A percentile compares a stretch with the other conserved stretches of the same genome.
Evolutionary conservation across 2,329 filamentous ascomycete genomes (phyloP).

Genomic region (Colletotrichum zoysiae): DNA sequence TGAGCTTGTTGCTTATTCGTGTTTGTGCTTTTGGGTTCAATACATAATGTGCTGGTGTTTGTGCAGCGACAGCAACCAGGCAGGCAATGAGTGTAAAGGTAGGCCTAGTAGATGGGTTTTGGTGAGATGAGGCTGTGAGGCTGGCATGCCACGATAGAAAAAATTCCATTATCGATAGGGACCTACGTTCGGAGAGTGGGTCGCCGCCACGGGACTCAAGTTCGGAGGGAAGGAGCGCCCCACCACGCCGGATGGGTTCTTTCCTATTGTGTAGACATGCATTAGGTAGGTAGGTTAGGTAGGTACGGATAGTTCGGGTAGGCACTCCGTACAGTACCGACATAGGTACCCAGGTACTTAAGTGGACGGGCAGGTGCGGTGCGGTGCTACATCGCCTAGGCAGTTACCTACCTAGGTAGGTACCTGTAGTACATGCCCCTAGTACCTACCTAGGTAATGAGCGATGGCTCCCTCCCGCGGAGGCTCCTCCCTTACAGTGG

Average conservation of each 20-base stretch:
- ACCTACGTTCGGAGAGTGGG: neutral
- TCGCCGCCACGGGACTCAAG: neutral
- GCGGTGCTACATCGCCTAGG: neutral
- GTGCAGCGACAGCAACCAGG: neutral
- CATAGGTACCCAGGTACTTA: too few species aligned
- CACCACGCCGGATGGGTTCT: neutral
- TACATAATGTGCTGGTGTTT: slow-evolving; percentile 5
- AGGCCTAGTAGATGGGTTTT: neutral
- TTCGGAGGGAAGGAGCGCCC: slow-evolving; percentile 5
- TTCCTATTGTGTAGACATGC: neutral
- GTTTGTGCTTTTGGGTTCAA: slow-evolving; percentile 11
- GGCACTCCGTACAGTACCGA: too few species aligned
- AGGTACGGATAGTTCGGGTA: neutral
- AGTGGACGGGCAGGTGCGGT: too few species aligned
- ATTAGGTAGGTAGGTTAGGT: neutral
- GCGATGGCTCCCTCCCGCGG: neutral
- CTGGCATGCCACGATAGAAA: slow-evolving; percentile 22
- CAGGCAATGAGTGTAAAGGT: neutral
- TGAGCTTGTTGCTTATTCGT: slow-evolving; percentile 11
- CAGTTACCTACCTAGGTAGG: too few species aligned
- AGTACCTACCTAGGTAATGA: too few species aligned
- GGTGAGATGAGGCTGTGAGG: slow-evolving; percentile 21
- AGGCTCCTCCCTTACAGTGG: slow-evolving; percentile 16
- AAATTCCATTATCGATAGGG: slow-evolving; percentile 40
- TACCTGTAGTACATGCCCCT: too few species aligned